Conservation (phyloP, 208 protist species). For the Leptomonas seymouri region DNA sequence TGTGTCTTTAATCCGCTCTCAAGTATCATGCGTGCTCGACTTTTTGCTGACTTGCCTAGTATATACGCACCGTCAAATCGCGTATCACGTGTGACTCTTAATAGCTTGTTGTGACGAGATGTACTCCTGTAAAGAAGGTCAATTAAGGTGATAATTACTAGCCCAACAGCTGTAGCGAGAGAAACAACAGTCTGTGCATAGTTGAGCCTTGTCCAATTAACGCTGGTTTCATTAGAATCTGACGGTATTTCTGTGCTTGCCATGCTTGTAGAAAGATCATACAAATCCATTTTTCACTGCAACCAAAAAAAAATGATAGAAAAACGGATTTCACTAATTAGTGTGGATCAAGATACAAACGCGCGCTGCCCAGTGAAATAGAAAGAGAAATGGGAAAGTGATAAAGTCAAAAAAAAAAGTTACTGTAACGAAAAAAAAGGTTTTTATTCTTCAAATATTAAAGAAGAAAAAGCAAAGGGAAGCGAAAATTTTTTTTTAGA, state of each 20-base stretch:
- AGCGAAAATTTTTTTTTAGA: too few relatives aligned
- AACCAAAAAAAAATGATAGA: neutral
- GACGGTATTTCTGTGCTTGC: neutral
- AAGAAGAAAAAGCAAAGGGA: too few relatives aligned
- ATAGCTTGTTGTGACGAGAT: conserved; percentile 47
- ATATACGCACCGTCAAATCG: conserved; percentile 83
- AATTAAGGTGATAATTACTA: conserved; percentile 59
- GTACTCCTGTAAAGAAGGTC: conserved; percentile 69
- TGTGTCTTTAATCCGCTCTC: conserved; percentile 72
- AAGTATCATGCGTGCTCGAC: conserved; percentile 61
- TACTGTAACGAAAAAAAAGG: too few relatives aligned
- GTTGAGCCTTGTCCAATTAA: conserved; percentile 40
- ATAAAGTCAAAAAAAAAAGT: too few relatives aligned
- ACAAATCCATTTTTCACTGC: neutral
- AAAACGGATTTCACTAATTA: too few relatives aligned
- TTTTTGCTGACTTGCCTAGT: conserved; percentile 51
- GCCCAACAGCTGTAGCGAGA: conserved; percentile 64
- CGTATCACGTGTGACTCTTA: conserved; percentile 62
- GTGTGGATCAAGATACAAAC: too few relatives aligned
- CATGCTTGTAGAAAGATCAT: neutral
- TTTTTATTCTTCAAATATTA: too few relatives aligned
- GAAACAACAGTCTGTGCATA: conserved; percentile 82
- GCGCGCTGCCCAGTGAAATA: too few relatives aligned
- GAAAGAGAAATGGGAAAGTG: too few relatives aligned
- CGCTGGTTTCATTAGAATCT: neutral